Evolutionary conservation across 352 stramenopile species (phyloP).

Genomic region (Globisporangium splendens): DNA sequence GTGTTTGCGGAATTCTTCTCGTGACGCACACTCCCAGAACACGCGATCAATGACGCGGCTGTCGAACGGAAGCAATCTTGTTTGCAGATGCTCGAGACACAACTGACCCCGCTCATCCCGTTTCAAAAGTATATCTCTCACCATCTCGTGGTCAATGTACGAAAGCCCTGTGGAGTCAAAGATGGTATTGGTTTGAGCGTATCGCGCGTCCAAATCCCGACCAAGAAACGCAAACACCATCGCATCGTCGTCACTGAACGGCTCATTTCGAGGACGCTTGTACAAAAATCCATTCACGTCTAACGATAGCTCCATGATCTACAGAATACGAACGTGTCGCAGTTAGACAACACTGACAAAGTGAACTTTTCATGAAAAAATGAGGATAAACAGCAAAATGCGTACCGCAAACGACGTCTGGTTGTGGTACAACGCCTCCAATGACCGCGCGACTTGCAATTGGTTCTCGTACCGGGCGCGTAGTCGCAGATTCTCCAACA

Average conservation of each 20-base stretch:
- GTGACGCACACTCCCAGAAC: constrained; percentile 2
- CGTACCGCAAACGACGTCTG: not conserved
- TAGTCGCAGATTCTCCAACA: constrained; percentile 6
- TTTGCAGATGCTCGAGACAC: not conserved
- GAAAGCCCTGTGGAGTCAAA: constrained; percentile 20
- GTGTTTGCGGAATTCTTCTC: constrained; percentile 2
- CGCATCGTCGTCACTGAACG: constrained; percentile 3
- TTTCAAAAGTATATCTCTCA: not conserved
- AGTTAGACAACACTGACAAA: too few species aligned
- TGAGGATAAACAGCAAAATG: not conserved
- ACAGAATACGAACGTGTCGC: not conserved
- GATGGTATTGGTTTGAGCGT: constrained; percentile 20
- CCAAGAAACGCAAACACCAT: constrained; percentile 20
- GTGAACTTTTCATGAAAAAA: too few species aligned
- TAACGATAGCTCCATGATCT: not conserved
- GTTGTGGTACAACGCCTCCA: not conserved
- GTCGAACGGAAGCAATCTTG: not conserved
- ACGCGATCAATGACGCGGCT: constrained; percentile 3
- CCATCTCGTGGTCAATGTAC: constrained; percentile 15
- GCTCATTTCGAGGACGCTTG: constrained; percentile 5
- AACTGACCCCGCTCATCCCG: not conserved
- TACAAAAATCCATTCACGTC: not conserved
- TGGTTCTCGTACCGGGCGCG: constrained; percentile 1
- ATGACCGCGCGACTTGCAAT: not conserved
- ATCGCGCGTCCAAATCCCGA: constrained; percentile 19